Percentiles rank a stretch among this genome's conserved stretches.
Evolutionary conservation across 345 rosid species (phyloP).

Genomic region (Eucalyptus sideroxylon): DNA sequence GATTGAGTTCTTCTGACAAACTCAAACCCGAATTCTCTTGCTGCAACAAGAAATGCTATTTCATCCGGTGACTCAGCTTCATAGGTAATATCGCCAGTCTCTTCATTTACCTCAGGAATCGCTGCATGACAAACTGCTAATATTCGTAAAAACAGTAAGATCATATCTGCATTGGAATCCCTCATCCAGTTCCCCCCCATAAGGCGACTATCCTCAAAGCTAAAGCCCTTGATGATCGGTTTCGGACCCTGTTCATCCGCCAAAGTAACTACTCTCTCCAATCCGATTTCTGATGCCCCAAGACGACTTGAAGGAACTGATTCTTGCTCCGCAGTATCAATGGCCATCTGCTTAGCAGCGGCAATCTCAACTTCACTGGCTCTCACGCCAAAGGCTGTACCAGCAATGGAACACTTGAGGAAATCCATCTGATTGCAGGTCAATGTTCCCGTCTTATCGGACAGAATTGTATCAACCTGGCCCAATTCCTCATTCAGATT

Average conservation of each 20-base stretch:
- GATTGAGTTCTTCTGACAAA: conserved; percentile 79
- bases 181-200: conserved; percentile 77
- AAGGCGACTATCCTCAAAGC: conserved; percentile 75
- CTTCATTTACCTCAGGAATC: conserved; percentile 84
- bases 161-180: conserved; percentile 48
- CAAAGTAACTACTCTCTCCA: conserved; percentile 43
- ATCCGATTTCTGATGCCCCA: conserved; percentile 46
- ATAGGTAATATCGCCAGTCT: conserved; percentile 51
- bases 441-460: conserved; percentile 94
- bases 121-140: conserved; percentile 94
- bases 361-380: conserved; percentile 85
- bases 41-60: conserved; percentile 90
- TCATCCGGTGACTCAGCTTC: conserved; percentile 99
- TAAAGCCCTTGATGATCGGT: conserved; percentile 60
- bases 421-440: conserved; percentile 99
- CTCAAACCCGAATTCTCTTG: conserved; percentile 96
- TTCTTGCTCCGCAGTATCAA: conserved; percentile 57
- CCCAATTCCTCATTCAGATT: conserved; percentile 94
- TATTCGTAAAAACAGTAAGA: conserved; percentile 62
- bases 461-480: conserved; percentile 85
- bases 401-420: conserved; percentile 86
- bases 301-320: conserved; percentile 14
- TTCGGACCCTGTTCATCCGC: conserved; percentile 26
- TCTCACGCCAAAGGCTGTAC: conserved; percentile 60
- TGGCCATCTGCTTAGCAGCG: conserved; percentile 77